These are phyloP conservation scores for Gleditsia sinensis DNA, from an alignment of 306 rosid species.

Conservation along the genomic window DNA sequence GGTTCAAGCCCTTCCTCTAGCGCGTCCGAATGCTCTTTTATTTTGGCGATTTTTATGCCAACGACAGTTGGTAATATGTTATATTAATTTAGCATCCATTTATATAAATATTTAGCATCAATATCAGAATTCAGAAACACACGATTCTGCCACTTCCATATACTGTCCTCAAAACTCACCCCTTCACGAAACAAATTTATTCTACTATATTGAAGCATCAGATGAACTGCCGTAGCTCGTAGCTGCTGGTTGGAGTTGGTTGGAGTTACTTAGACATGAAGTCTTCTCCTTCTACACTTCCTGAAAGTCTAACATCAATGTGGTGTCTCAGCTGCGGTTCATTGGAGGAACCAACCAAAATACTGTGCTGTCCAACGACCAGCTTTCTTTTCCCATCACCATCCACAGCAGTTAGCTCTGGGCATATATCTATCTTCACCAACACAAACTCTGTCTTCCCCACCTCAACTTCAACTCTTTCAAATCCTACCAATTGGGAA, in stretches of 20 bases:
- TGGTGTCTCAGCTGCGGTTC: constrained; percentile 59
- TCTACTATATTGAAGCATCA: not conserved
- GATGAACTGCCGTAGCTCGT: not conserved
- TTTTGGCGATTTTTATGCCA: too few species aligned
- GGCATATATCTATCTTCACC: constrained; percentile 52
- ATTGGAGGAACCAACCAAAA: constrained; percentile 55
- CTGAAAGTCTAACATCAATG: constrained; percentile 43
- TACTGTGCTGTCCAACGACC: constrained; percentile 47
- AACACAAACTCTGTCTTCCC: constrained; percentile 40
- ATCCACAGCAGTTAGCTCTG: constrained; percentile 51
- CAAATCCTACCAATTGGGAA: constrained; percentile 58
- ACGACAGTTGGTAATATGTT: not conserved
- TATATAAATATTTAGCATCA: not conserved
- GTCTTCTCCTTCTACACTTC: constrained; percentile 6
- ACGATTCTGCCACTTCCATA: too few species aligned
- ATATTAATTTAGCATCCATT: not conserved
- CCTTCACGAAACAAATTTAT: not conserved
- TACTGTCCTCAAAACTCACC: constrained; percentile 8
- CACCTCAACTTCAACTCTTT: constrained; percentile 43
- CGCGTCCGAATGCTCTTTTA: not conserved
- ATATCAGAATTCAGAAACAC: constrained; percentile 2
- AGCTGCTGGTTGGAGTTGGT: not conserved
- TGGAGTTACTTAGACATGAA: constrained; percentile 14
- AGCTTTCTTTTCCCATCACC: constrained; percentile 60
- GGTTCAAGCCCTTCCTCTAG: constrained; percentile 50